Conservation (phyloP, 495 filamentous ascomycete genomes). For the Platismatia glauca region DNA sequence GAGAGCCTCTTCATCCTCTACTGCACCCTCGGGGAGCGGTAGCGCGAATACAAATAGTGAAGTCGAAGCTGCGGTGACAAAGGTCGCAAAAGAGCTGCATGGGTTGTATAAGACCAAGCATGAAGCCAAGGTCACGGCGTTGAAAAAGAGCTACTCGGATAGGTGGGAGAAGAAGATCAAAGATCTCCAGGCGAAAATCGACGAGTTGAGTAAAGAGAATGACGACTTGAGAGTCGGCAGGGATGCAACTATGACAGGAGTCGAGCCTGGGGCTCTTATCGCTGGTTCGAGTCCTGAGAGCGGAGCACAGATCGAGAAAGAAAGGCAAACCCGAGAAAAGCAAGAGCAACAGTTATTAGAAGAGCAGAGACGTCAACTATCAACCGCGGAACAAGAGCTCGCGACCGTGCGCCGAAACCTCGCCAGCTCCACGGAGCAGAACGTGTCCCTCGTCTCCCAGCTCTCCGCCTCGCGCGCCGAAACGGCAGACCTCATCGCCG, state of each 20-base stretch:
- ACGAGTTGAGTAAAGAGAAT: conserved; percentile 58
- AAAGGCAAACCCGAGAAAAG: conserved; percentile 32
- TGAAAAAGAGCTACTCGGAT: conserved; percentile 90
- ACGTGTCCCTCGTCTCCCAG: conserved; percentile 51
- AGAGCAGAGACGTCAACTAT: conserved; percentile 53
- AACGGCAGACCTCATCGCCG: conserved; percentile 87
- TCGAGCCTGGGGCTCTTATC: conserved; percentile 37
- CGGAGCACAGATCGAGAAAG: conserved; percentile 23
- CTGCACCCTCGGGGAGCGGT: conserved; percentile 12
- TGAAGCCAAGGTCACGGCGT: conserved; percentile 82
- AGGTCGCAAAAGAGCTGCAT: conserved; percentile 82
- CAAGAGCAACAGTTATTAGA: conserved; percentile 37
- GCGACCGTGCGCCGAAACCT: conserved; percentile 50
- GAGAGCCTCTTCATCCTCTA: conserved; percentile 28
- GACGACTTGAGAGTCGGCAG: conserved; percentile 58
- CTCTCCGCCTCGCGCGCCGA: conserved; percentile 72
- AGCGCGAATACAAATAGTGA: conserved; percentile 39
- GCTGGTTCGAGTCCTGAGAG: conserved; percentile 12
- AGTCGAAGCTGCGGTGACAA: conserved; percentile 84
- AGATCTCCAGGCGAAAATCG: conserved; percentile 62
- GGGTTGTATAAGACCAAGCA: conserved; percentile 94
- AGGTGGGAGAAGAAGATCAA: conserved; percentile 78
- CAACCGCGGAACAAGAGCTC: conserved; percentile 58
- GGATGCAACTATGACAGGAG: conserved; percentile 55
- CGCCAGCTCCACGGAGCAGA: conserved; percentile 50